phyloP scores from a whole-genome alignment of 306 rosid genomes.

The Delonix regia region DNA sequence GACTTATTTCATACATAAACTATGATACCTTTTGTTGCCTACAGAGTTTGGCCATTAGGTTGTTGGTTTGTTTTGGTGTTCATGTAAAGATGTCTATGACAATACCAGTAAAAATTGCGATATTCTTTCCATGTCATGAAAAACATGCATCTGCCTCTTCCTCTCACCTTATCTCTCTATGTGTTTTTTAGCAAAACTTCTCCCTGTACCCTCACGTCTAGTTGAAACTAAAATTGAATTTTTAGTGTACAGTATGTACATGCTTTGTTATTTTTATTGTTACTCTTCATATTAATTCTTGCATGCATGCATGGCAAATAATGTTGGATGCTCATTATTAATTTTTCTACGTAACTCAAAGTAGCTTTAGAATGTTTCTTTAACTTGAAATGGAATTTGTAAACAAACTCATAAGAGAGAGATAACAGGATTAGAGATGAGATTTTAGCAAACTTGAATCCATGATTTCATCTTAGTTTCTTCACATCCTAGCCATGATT shows the following conservation, averaged over 20 bases:
- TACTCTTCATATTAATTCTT: no score
- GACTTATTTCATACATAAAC: not conserved
- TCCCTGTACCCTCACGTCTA: not conserved
- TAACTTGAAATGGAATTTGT: no score
- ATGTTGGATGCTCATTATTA: no score
- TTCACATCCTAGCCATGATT: no score
- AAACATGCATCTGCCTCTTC: conserved; percentile 5
- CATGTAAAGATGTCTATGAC: conserved; percentile 64
- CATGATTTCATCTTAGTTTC: no score
- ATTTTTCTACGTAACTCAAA: no score
- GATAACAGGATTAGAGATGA: no score
- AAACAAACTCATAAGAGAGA: no score
- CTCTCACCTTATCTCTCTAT: conserved; percentile 24
- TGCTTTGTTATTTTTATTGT: no score
- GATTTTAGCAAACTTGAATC: no score
- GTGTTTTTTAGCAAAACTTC: not conserved
- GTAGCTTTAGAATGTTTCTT: no score
- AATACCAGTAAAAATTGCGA: conserved; percentile 66
- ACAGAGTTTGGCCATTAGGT: conserved; percentile 72
- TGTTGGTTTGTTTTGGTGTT: conserved; percentile 55
- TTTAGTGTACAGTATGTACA: not conserved
- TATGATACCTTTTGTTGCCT: conserved; percentile 28
- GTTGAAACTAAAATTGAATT: not conserved
- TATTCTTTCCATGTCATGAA: conserved; percentile 35
- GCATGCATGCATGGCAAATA: not conserved